These are phyloP conservation scores for Alternaria postmessia DNA, from an alignment of 2,329 filamentous ascomycete species.

Conservation along the genomic window DNA sequence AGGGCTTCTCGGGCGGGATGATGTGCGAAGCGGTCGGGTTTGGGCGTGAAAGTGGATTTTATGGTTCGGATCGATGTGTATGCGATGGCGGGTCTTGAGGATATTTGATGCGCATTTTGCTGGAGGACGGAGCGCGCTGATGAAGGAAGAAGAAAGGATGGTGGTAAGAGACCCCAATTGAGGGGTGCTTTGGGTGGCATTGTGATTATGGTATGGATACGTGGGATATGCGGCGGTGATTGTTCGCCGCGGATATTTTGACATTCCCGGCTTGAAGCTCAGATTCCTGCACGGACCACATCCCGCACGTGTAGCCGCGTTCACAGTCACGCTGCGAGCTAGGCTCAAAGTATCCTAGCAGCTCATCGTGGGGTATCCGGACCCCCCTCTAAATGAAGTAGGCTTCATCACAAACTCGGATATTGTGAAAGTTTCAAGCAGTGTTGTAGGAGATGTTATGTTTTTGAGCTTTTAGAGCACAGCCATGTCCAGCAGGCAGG, in stretches of 20 bases:
- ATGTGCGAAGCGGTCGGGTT: constrained; percentile 63
- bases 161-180: constrained; percentile 44
- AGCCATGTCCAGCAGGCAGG: constrained; percentile 18
- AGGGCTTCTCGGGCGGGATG: constrained; percentile 61
- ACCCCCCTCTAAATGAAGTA: not conserved
- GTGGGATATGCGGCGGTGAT: constrained; percentile 15
- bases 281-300: constrained; percentile 9
- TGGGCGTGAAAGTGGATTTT: constrained; percentile 64
- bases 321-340: constrained; percentile 2
- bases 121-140: constrained; percentile 36
- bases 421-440: too few relatives aligned
- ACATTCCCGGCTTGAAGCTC: constrained; percentile 3
- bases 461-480: constrained; percentile 5
- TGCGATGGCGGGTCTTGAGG: constrained; percentile 21
- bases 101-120: constrained; percentile 19
- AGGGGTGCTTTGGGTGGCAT: constrained; percentile 49
- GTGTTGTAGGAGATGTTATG: constrained; percentile 1
- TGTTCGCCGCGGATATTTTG: constrained; percentile 34
- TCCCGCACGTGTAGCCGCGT: constrained; percentile 13
- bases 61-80: constrained; percentile 53
- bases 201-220: constrained; percentile 16
- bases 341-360: not conserved
- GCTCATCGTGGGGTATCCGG: not conserved
- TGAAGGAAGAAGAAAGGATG: constrained; percentile 40
- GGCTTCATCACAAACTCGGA: not conserved